Evolutionary conservation across 306 rosid species (phyloP).

Genomic region (Alnus glutinosa): DNA sequence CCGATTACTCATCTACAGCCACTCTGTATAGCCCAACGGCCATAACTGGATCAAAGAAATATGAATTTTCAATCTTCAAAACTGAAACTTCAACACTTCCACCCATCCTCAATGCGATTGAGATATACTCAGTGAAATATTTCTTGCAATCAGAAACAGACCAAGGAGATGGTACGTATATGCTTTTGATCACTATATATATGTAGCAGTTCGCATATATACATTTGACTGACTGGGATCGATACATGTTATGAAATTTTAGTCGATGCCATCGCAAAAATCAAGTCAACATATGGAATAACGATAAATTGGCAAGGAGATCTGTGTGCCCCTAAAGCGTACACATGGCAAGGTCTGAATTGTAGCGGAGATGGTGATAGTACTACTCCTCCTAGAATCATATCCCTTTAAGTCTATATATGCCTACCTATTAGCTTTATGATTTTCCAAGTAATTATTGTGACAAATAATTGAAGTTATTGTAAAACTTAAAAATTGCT

Average conservation of each 20-base stretch:
- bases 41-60: neutral
- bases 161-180: slow-evolving; percentile 36
- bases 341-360: slow-evolving; percentile 55
- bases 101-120: slow-evolving; percentile 44
- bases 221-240: neutral
- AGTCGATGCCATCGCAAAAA: slow-evolving; percentile 54
- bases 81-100: slow-evolving; percentile 40
- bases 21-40: neutral
- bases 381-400: slow-evolving; percentile 41
- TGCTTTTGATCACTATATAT: too few relatives aligned
- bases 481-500: slow-evolving; percentile 14
- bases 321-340: slow-evolving; percentile 49
- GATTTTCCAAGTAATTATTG: neutral
- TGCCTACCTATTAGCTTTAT: neutral
- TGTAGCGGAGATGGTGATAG: slow-evolving; percentile 29
- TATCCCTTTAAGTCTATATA: slow-evolving; percentile 49
- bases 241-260: neutral
- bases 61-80: slow-evolving; percentile 2
- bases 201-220: neutral
- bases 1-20: rapidly evolving
- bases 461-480: neutral
- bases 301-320: slow-evolving; percentile 61
- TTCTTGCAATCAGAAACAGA: too few relatives aligned
- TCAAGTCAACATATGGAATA: slow-evolving; percentile 49
- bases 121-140: slow-evolving; percentile 22